Evolutionary conservation across 495 filamentous ascomycete species (phyloP), one percentile per base, ranked within the genome.

Genomic region (Massariosphaeria phaeospora): DNA sequence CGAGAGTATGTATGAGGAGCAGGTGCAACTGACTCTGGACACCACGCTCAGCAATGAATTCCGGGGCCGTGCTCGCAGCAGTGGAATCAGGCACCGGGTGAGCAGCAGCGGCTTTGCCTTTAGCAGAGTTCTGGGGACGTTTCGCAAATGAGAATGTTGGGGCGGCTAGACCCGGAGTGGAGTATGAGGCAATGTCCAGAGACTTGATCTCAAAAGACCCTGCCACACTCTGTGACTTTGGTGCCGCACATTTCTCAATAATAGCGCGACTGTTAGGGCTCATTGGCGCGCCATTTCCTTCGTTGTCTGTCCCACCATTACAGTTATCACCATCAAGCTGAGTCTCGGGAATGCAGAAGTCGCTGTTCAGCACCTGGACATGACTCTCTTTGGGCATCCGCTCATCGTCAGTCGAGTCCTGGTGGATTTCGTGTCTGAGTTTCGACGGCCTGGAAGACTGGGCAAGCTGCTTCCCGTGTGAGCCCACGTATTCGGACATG

Each of bases 341-440:
- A 3, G 54, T 63, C 42, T 63, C 54, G 2, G 54, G 24, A 26
- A 59, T 47, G 18, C 49, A 34, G 13, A 40, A 1, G 27, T 63
- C 50, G 27, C 47, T 59, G 30, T 50, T 26, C 6, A 40, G 45
- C 13, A 60, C 50, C 15, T 55, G 41, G 24, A 50, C 38, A 7
- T 41, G 15, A 29, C 13, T 25, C 2, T 51, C 3, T 12, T 21
- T 12, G 12, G 35, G 6, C 17, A 9, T 24, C 31, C 30, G 5
- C 2, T 62, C 48, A 11, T 63, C 60, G n/a, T 50, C 55, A n/a
- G 27, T 45, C 13, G 34, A 36, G 3, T 54, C 49, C 8, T 29
- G 47, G 13, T 33, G 33, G 29, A 58, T 35, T 24, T 63, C 48
- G 41, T 63, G 23, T 15, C 54, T 20, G 7, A 63, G 59, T 1